phyloP scores from a whole-genome alignment of 345 rosid species.

The Lumnitzera racemosa region DNA sequence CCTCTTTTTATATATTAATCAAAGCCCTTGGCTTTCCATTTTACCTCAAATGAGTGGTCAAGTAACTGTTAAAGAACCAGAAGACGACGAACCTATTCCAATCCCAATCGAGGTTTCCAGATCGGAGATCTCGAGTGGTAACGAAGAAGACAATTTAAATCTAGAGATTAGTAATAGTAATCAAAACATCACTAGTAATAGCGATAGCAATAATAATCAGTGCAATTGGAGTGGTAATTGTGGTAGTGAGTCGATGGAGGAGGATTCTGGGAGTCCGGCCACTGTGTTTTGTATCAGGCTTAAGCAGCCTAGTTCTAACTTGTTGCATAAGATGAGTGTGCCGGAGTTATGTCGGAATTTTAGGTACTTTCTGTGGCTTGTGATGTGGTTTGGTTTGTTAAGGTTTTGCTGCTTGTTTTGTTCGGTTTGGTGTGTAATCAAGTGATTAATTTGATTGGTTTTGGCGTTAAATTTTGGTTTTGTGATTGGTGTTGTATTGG shows the following conservation, averaged over 20 bases:
- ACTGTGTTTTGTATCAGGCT: slow-evolving; percentile 84
- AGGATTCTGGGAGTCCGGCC: slow-evolving; percentile 68
- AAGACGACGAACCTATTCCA: slow-evolving; percentile 22
- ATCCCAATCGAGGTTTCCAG: background rate
- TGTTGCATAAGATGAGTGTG: slow-evolving; percentile 84
- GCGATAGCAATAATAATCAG: too few species aligned
- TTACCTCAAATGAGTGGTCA: too few species aligned
- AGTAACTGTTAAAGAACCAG: slow-evolving; percentile 14
- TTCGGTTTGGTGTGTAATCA: background rate
- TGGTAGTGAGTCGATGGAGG: slow-evolving; percentile 52
- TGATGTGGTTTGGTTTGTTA: background rate
- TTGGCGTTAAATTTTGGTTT: background rate
- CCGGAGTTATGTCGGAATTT: slow-evolving; percentile 85
- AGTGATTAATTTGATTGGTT: background rate
- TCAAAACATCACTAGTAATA: too few species aligned
- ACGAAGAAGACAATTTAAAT: too few species aligned
- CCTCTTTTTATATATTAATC: slow-evolving; percentile 16
- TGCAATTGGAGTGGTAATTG: slow-evolving; percentile 11
- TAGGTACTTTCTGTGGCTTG: slow-evolving; percentile 32
- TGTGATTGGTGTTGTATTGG: background rate
- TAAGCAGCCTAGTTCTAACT: slow-evolving; percentile 76
- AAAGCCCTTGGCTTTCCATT: background rate
- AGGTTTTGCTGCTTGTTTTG: background rate
- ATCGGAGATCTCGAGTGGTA: too few species aligned
- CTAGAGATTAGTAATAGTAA: too few species aligned